Base-by-base conservation (phyloP, 2,329 filamentous ascomycete genomes). In the Bipolaris sorokiniana region DNA sequence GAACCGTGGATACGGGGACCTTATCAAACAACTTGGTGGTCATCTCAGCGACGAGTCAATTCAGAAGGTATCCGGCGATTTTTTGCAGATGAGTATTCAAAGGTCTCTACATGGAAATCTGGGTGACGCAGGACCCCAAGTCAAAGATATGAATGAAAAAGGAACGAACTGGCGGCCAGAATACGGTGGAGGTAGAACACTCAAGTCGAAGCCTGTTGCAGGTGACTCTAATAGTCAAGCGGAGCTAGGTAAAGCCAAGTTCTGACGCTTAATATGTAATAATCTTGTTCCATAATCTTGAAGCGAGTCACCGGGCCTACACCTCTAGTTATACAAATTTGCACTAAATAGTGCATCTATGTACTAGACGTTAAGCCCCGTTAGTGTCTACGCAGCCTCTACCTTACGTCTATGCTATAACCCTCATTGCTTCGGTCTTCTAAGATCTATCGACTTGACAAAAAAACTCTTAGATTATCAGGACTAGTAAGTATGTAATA, bases 201-300 rank as follows among this genome's bases (percentile, higher is more conserved):
- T 44, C 22, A 44, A 44, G 10, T 44, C 40, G 15, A 6, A 44
- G 40, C 22, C 22, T 44, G 6, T 28, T 44, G 22, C 22, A 44
- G 28, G 22, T 2, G 22, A n/a, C 22, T 44, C 40, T 16, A 44
- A 22, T 15, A 16, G 2, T 44, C 40, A 44, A 3, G 40, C 40
- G 16, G 40, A 44, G 40, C 22, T 44, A 44, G 40, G 40, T 44
- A 44, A 44, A 44, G 40, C 22, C 40, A 44, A 44, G 5, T 44
- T 15, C 22, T 44, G 40, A 44, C 1, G 22, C 23, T 28, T 44
- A 7, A 7, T n/a, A n/a, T n/a, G n/a, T 9, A 26, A 7, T 7
- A 15, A 11, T 16, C 1, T 5, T 36, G 34, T 36, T 36, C 13
- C 34, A 1, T 16, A 16, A 36, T 0, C 7, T 36, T 7, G 16